phyloP scores from a whole-genome alignment of 768 basidiomycete species.

The Xerocomellus dryophilus region DNA sequence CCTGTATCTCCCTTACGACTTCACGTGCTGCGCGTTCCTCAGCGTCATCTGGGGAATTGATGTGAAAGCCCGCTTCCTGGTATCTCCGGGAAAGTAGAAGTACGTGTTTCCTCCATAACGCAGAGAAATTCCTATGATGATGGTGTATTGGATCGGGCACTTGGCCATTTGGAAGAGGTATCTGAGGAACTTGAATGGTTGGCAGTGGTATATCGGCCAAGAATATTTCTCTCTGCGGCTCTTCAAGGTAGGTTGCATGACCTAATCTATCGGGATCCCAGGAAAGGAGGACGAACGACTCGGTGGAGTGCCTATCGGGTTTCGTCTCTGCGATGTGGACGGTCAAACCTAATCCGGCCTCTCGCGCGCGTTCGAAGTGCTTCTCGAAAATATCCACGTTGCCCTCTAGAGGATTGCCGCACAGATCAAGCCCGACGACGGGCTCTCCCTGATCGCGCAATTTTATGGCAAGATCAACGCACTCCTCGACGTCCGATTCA shows the following conservation, averaged over 20 bases:
- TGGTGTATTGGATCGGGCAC: conserved; percentile 22
- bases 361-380: conserved; percentile 53
- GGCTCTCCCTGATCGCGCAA: conserved; percentile 56
- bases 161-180: conserved; percentile 18
- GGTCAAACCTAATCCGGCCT: conserved; percentile 66
- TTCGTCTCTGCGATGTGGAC: conserved; percentile 86
- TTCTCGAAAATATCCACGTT: conserved; percentile 49
- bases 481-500: conserved; percentile 47
- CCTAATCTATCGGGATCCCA: conserved; percentile 68
- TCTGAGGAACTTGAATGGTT: conserved; percentile 13
- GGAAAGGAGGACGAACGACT: conserved; percentile 59
- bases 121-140: conserved; percentile 23
- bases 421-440: conserved; percentile 77
- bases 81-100: conserved; percentile 18
- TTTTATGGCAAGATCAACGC: conserved; percentile 52
- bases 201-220: conserved; percentile 31
- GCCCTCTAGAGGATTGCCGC: conserved; percentile 68
- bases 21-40: conserved; percentile 20
- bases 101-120: conserved; percentile 24
- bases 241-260: conserved; percentile 77
- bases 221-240: conserved; percentile 52
- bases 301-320: conserved; percentile 46
- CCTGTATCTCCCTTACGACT: conserved; percentile 23
- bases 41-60: conserved; percentile 5
- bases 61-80: conserved; percentile 16